These are phyloP conservation scores for Penicillium sp. DNA, from an alignment of 2,329 filamentous ascomycete species.

Conservation along the genomic window DNA sequence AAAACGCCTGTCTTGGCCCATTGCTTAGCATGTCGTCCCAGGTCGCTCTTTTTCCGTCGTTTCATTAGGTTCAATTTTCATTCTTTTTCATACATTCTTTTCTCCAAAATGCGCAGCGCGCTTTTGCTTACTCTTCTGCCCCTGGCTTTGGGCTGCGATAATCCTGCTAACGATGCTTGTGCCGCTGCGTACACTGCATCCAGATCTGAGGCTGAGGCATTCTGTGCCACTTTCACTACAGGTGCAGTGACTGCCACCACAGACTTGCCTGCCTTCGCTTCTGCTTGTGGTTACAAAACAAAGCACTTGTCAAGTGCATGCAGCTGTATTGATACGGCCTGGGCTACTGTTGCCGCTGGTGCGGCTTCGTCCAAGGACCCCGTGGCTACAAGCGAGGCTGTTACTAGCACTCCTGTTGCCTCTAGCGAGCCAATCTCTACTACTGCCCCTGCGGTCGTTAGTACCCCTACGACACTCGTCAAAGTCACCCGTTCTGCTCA, in stretches of 20 bases:
- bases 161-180: constrained; percentile 23
- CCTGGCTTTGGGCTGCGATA: constrained; percentile 24
- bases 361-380: constrained; percentile 2
- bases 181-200: constrained; percentile 26
- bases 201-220: constrained; percentile 20
- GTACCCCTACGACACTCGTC: constrained; percentile 8
- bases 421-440: background rate
- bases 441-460: background rate
- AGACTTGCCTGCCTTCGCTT: constrained; percentile 20
- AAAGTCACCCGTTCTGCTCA: constrained; percentile 4
- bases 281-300: constrained; percentile 21
- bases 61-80: constrained; percentile 3
- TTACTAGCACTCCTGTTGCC: background rate
- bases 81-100: constrained; percentile 1
- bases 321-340: constrained; percentile 25
- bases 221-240: constrained; percentile 28
- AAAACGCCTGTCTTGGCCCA: background rate
- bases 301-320: constrained; percentile 28
- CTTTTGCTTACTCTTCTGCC: constrained; percentile 25
- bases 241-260: constrained; percentile 24
- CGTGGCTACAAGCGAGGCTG: background rate
- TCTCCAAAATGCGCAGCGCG: constrained; percentile 28
- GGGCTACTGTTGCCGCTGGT: constrained; percentile 12
- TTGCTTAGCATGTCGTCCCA: background rate
- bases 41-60: background rate